Evolutionary conservation across 208 protist genomes (phyloP).

Genomic region (Porcisia hertigi): DNA sequence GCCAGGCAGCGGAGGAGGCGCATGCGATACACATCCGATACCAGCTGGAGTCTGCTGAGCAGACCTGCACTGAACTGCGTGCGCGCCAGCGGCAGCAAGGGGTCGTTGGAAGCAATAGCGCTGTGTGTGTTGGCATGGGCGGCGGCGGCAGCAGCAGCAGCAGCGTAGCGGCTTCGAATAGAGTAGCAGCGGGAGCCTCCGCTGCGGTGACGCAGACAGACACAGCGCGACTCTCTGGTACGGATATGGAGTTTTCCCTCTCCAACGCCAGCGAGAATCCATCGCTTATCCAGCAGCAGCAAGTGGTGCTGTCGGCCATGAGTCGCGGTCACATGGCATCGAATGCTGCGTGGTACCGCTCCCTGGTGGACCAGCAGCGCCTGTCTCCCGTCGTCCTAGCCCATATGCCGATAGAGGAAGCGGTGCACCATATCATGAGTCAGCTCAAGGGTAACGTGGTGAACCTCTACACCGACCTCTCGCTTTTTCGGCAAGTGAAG

Average conservation of each 20-base stretch:
- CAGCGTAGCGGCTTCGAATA: neutral
- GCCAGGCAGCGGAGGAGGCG: slow-evolving; percentile 48
- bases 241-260: neutral
- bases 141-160: slow-evolving; percentile 5
- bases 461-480: slow-evolving; percentile 88
- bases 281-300: neutral
- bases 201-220: neutral
- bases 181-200: neutral
- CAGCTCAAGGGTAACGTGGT: slow-evolving; percentile 86
- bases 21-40: slow-evolving; percentile 31
- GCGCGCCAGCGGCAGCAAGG: slow-evolving; percentile 1
- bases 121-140: slow-evolving; percentile 2
- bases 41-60: slow-evolving; percentile 28
- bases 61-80: slow-evolving; percentile 19
- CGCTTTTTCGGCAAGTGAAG: slow-evolving; percentile 76
- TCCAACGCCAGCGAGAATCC: neutral
- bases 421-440: slow-evolving; percentile 75
- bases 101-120: neutral
- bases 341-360: slow-evolving; percentile 42
- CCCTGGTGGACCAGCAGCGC: slow-evolving; percentile 60
- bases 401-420: slow-evolving; percentile 64
- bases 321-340: slow-evolving; percentile 37
- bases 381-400: slow-evolving; percentile 65
- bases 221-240: neutral
- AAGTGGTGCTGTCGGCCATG: neutral